Evolutionary conservation across 768 basidiomycete genomes (phyloP).

Genomic region (Pisolithus orientalis): DNA sequence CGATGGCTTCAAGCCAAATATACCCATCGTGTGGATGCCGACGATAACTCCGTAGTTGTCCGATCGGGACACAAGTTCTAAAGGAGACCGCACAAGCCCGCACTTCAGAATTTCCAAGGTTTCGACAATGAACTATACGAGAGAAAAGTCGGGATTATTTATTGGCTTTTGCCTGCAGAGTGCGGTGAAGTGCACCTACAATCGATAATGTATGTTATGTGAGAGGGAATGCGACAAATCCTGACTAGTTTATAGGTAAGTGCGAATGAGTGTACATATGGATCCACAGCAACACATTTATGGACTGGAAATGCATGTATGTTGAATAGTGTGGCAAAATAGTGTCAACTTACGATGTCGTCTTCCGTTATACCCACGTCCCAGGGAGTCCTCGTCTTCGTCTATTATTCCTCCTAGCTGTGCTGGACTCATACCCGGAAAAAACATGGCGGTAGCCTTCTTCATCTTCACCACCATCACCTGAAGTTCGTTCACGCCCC

Average conservation of each 20-base stretch:
- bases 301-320: constrained; percentile 2
- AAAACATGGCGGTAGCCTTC: constrained; percentile 14
- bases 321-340: background rate
- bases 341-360: constrained; percentile 14
- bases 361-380: constrained; percentile 27
- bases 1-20: background rate
- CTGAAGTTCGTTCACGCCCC: constrained; percentile 21
- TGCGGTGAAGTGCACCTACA: too few relatives aligned
- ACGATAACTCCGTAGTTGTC: background rate
- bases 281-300: constrained; percentile 3
- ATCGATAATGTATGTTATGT: too few relatives aligned
- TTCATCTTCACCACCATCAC: constrained; percentile 22
- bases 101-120: too few relatives aligned
- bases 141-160: too few relatives aligned
- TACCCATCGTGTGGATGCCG: too few relatives aligned
- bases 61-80: too few relatives aligned
- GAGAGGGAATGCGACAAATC: background rate
- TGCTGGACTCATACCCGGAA: constrained; percentile 13
- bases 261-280: constrained; percentile 1
- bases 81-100: too few relatives aligned
- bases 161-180: too few relatives aligned
- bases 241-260: constrained; percentile 1
- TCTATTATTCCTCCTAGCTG: constrained; percentile 17
- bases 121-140: too few relatives aligned
- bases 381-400: constrained; percentile 29